Conservation (phyloP, 805 yeast species). For the Maudiozyma pseudohumilis region DNA sequence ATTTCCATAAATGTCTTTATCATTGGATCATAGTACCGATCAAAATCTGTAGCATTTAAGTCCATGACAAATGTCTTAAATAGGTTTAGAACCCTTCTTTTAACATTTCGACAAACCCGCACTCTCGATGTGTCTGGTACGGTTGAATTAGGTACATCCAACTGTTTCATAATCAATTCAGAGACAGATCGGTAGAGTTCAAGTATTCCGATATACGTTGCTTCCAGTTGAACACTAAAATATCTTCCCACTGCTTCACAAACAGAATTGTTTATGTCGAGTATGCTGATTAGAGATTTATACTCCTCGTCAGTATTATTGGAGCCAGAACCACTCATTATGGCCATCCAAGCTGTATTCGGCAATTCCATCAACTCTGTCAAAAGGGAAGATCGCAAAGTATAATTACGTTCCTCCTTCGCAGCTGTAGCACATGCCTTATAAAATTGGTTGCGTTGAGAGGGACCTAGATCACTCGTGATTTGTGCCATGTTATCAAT, state of each 20-base stretch:
- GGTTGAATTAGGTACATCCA: slow-evolving; percentile 62
- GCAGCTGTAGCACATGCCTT: slow-evolving; percentile 91
- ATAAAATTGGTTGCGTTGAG: slow-evolving; percentile 90
- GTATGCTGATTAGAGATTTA: slow-evolving; percentile 78
- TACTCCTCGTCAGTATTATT: slow-evolving; percentile 66
- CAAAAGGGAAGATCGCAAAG: slow-evolving; percentile 56
- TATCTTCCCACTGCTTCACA: slow-evolving; percentile 88
- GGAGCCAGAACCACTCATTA: slow-evolving; percentile 66
- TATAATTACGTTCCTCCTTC: slow-evolving; percentile 64
- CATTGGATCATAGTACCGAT: slow-evolving; percentile 67
- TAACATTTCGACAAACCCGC: slow-evolving; percentile 84
- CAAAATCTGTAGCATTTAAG: slow-evolving; percentile 54
- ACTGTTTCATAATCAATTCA: slow-evolving; percentile 63
- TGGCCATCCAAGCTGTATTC: slow-evolving; percentile 83
- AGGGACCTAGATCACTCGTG: slow-evolving; percentile 85
- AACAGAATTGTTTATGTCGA: slow-evolving; percentile 87
- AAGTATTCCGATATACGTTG: slow-evolving; percentile 77
- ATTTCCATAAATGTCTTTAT: slow-evolving; percentile 72
- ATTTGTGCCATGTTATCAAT: slow-evolving; percentile 67
- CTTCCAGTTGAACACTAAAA: slow-evolving; percentile 72
- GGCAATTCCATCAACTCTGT: slow-evolving; percentile 77
- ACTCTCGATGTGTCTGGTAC: slow-evolving; percentile 88
- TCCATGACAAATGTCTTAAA: slow-evolving; percentile 76
- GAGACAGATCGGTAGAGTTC: slow-evolving; percentile 79
- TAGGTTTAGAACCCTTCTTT: slow-evolving; percentile 79